A percentile compares a stretch with the other conserved stretches of the same genome.
These are phyloP conservation scores for Patellifolia procumbens DNA, from an alignment of 179 eudicot genomes.

Conservation along the genomic window DNA sequence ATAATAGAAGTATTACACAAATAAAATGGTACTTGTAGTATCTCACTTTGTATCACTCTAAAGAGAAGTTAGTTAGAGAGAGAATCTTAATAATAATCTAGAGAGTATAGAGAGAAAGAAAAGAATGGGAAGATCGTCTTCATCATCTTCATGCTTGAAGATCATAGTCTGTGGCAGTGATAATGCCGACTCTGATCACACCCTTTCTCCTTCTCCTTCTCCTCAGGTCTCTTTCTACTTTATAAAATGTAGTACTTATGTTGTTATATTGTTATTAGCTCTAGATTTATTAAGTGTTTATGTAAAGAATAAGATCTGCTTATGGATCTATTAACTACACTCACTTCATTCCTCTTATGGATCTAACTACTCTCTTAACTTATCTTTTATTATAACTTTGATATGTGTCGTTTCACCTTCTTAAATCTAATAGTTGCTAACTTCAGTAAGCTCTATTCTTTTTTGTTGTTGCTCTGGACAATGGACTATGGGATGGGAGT, in stretches of 20 bases:
- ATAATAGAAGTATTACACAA: slow-evolving; percentile 2
- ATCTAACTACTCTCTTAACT: too few relatives aligned
- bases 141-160: slow-evolving; percentile 76
- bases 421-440: too few relatives aligned
- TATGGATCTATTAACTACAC: too few relatives aligned
- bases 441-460: too few relatives aligned
- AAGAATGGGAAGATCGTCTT: slow-evolving; percentile 59
- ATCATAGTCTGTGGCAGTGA: slow-evolving; percentile 68
- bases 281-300: slow-evolving; percentile 11
- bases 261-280: not conserved
- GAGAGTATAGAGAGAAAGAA: slow-evolving; percentile 14
- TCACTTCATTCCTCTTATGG: too few relatives aligned
- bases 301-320: slow-evolving; percentile 22
- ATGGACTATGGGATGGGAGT: too few relatives aligned
- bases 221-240: slow-evolving; percentile 40
- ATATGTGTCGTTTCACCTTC: too few relatives aligned
- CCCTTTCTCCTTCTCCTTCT: slow-evolving; percentile 31
- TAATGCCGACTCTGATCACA: slow-evolving; percentile 51
- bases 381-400: too few relatives aligned
- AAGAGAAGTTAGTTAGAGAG: not conserved
- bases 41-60: not conserved
- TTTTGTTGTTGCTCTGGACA: too few relatives aligned
- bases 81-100: not conserved
- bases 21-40: not conserved
- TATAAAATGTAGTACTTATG: not conserved